Base-by-base conservation (phyloP, 257 asterid genomes). In the Solanum dulcamara region DNA sequence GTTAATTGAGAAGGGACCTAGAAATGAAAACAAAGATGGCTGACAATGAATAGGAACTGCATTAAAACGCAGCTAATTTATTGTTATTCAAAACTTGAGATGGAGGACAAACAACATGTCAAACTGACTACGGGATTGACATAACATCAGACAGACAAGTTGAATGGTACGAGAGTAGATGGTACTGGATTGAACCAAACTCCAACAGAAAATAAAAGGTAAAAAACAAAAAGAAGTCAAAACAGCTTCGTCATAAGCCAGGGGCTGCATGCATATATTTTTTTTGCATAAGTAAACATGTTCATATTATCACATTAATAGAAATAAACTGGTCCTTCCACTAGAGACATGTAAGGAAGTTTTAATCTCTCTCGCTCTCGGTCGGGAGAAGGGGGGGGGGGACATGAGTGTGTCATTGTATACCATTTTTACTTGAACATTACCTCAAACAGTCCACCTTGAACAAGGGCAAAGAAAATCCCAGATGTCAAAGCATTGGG, bases 371-470 rank as follows among this genome's bases (percentile, higher is more conserved):
- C 24, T 32, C 40, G 5, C 74, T 66, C 24, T 3, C 80, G 5
- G 44, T 6, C 3, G 53, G 33, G 50, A 2, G 1, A 11, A 1
- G 10, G 51, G 5, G 33, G 33, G 10, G 0, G 44, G 35, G 28
- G 81, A 17, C 59, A 26, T 44, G 82, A 44, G 82, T 26, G 82
- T 1, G 3, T 77, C 18, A 77, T 2, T 77, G 26, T 17, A 24
- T 12, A 66, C 55, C 26, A 32, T 37, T 66, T 66, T 38, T 37
- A 42, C 60, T 42, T 18, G 30, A 72, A 48, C 60, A 84, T 86
- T 87, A 96, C 98, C 99, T 94, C 90, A 90, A 92, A 93, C 79
- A 96, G 87, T 85, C 98, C 99, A 85, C 98, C 99, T 90, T 96
- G 98, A 84, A 93, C 90, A 74, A 96, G 94, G 30, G 98, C 99